Percentiles rank a stretch among this genome's conserved stretches.
phyloP scores from a whole-genome alignment of 257 asterid species.

The Haberlea rhodopensis region DNA sequence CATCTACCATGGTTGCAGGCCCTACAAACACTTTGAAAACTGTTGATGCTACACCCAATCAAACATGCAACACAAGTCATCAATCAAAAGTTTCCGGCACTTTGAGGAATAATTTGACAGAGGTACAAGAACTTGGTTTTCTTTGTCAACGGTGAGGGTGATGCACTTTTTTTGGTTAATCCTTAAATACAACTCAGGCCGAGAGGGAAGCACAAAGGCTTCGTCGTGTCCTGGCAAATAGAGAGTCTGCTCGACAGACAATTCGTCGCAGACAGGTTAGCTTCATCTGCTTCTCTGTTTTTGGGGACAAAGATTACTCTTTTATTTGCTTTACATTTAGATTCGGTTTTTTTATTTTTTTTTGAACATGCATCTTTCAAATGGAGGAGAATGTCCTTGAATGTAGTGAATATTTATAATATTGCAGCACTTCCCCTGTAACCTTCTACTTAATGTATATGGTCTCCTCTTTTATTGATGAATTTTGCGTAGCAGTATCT shows the following conservation, averaged over 20 bases:
- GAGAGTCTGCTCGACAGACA: slow-evolving; percentile 48
- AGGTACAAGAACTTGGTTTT: slow-evolving; percentile 27
- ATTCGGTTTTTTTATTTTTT: not conserved
- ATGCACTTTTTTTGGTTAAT: not conserved
- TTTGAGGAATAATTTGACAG: slow-evolving; percentile 36
- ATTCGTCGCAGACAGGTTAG: slow-evolving; percentile 60
- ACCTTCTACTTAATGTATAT: too few species aligned
- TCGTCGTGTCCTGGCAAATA: slow-evolving; percentile 39
- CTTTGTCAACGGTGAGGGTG: not conserved
- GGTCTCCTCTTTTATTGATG: too few species aligned
- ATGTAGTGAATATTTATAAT: too few species aligned
- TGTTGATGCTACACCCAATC: slow-evolving; percentile 17
- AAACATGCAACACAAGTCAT: slow-evolving; percentile 18
- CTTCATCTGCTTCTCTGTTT: not conserved
- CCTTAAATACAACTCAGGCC: slow-evolving; percentile 31
- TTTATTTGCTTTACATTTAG: not conserved
- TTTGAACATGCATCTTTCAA: too few species aligned
- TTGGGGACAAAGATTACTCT: not conserved
- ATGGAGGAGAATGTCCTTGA: too few species aligned
- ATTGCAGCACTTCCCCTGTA: too few species aligned
- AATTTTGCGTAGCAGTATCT: too few species aligned
- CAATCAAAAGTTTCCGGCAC: slow-evolving; percentile 27
- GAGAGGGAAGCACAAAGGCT: slow-evolving; percentile 37
- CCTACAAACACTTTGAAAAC: slow-evolving; percentile 20
- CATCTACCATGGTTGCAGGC: not conserved